Base-by-base conservation (phyloP, 306 rosid species). In the Rubus parviflorus region DNA sequence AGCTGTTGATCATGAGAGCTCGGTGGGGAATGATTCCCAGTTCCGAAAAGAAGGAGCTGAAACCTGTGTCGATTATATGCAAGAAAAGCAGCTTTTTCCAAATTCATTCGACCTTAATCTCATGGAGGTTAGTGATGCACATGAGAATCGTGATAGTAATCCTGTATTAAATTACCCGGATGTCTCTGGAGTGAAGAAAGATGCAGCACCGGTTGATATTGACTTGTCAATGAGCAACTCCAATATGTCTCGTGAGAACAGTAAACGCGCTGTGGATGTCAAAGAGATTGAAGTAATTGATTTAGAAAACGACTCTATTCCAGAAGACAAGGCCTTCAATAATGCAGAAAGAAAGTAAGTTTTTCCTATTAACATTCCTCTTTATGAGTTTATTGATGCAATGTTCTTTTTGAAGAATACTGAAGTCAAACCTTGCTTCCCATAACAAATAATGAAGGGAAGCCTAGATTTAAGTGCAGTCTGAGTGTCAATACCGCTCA, bases 281-380 rank as follows among this genome's bases (percentile, higher is more conserved):
- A 95, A 90, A 81, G 92, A 86, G 90, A 95, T 95, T 82, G 98
- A 95, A 89, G 89, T 95, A 67, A 95, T 95, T 77, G 97, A 95
- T 86, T 86, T 95, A 62, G 98, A 95, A 82, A 82, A 78, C 68
- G 96, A 95, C 83, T 83, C 83, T 77, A 71, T 58, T 70, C 87
- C 68, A 70, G 97, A 85, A 60, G 96, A 84, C 73, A 89, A 86
- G 83, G 37, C 83, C 78, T 83, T 86, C 68, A 82, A 80, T 76
- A 79, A 63, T 68, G 82, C 81, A 25, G 97, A 86, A 58, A 87
- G 87, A 67, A 92, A 95, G 98, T 92, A 89, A 75, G 94, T 76
- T 72, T 73, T 46, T 75, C 22, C 74, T 12, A 66, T 57, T 19
- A 13, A 8, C 61, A 65, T 48, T 69, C 62, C 62, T 56, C 69